Evolutionary conservation across 139 green algal species (phyloP).

Genomic region (Tetradesmus obliquus): DNA sequence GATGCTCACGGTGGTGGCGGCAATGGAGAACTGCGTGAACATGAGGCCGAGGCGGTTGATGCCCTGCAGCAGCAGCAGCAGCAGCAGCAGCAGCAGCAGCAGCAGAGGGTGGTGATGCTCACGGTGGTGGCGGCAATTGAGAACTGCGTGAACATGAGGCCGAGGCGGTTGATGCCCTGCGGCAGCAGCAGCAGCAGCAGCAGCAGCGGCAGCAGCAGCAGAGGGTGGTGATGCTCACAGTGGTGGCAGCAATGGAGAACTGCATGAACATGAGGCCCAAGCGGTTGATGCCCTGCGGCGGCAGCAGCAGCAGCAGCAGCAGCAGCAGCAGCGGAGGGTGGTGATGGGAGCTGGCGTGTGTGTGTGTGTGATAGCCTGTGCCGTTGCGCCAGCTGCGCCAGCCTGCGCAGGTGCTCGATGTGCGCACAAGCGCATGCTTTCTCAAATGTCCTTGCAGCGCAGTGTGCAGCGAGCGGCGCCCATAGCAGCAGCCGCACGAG

Average conservation of each 20-base stretch:
- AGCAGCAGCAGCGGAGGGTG: background rate
- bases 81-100: background rate
- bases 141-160: background rate
- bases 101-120: background rate
- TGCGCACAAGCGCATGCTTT: no score
- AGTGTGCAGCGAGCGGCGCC: no score
- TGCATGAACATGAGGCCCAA: slow-evolving; percentile 37
- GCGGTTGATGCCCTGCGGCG: slow-evolving; percentile 34
- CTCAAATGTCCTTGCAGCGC: no score
- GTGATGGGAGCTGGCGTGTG: background rate
- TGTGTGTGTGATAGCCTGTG: no score
- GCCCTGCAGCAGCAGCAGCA: background rate
- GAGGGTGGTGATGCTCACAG: background rate
- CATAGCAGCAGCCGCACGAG: no score
- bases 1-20: background rate
- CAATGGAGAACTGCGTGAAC: slow-evolving; percentile 33
- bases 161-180: background rate
- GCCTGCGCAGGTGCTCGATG: background rate
- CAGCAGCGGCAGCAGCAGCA: background rate
- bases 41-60: slow-evolving; percentile 44
- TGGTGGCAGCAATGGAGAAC: slow-evolving; percentile 15
- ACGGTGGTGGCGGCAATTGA: slow-evolving; percentile 26
- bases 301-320: background rate
- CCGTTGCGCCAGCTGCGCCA: background rate
- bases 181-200: background rate